Evolutionary conservation across 169 alveolate genomes (phyloP).

Genomic region (Eimeria zaria): DNA sequence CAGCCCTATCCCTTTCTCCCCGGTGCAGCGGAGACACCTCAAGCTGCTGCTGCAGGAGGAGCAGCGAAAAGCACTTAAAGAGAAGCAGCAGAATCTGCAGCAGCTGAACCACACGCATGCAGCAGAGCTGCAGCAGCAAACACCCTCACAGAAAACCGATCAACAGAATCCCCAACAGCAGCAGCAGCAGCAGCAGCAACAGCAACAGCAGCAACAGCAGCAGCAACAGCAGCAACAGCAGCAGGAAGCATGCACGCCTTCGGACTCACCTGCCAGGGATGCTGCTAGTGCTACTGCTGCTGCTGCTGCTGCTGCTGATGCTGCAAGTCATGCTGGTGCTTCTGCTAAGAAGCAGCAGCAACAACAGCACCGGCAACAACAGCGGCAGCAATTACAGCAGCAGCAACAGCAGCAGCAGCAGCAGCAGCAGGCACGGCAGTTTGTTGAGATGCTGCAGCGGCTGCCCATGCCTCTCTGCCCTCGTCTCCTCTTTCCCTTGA

Average conservation of each 20-base stretch:
- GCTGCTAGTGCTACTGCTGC: conserved; percentile 35
- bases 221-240: conserved; percentile 26
- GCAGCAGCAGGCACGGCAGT: conserved; percentile 32
- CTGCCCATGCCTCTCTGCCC: conserved; percentile 62
- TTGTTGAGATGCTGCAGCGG: conserved; percentile 43
- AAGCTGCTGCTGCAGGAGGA: conserved; percentile 62
- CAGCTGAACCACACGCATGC: too few relatives aligned
- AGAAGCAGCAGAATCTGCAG: conserved; percentile 28
- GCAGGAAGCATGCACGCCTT: neutral
- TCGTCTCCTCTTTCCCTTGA: conserved; percentile 22
- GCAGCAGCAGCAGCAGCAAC: neutral
- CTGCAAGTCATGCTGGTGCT: neutral
- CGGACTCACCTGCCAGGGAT: too few relatives aligned
- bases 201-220: conserved; percentile 56
- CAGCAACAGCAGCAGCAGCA: conserved; percentile 30
- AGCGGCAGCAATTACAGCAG: conserved; percentile 27
- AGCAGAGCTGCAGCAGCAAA: conserved; percentile 18
- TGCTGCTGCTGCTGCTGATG: neutral
- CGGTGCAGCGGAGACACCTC: conserved; percentile 61
- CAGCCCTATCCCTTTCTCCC: conserved; percentile 46
- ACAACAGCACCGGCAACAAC: too few relatives aligned
- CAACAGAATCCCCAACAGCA: neutral
- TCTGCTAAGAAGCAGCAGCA: conserved; percentile 8
- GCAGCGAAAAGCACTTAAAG: neutral
- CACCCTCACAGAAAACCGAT: neutral